phyloP scores from a whole-genome alignment of 2,329 filamentous ascomycete genomes.

The Pezicula neosporulosa region DNA sequence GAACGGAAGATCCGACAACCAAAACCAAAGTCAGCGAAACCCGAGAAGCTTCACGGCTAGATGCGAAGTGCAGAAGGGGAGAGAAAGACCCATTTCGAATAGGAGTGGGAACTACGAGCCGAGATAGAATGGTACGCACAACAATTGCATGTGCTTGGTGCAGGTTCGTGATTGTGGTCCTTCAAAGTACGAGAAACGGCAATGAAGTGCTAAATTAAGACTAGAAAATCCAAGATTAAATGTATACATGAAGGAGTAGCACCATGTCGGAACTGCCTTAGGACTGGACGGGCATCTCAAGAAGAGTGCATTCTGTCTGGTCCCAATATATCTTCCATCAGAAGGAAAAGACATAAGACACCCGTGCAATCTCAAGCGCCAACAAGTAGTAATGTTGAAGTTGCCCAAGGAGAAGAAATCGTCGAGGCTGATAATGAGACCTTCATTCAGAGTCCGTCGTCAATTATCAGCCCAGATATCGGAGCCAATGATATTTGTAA shows the following conservation, averaged over 20 bases:
- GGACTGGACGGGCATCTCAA: slow-evolving; percentile 6
- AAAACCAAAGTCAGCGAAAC: no score
- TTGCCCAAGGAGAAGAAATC: no score
- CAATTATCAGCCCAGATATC: background rate
- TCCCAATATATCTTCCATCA: slow-evolving; percentile 3
- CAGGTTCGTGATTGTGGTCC: background rate
- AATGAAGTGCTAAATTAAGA: background rate
- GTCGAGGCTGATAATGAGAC: background rate
- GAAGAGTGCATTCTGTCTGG: slow-evolving; percentile 11
- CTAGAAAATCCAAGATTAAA: slow-evolving; percentile 21
- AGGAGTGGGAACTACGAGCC: background rate
- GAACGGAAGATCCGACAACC: no score
- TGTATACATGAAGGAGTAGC: slow-evolving; percentile 18
- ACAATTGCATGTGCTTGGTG: slow-evolving; percentile 5
- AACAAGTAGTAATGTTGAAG: background rate
- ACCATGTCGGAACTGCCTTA: slow-evolving; percentile 19
- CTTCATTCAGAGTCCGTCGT: background rate
- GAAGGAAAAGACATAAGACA: background rate
- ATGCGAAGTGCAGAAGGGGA: background rate
- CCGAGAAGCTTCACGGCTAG: no score
- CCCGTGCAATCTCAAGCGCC: background rate
- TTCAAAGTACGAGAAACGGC: background rate
- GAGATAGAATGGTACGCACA: slow-evolving; percentile 2
- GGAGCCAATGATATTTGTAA: background rate
- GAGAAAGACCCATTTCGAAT: background rate